Evolutionary conservation across 192 early-diverging fungal species (phyloP), one percentile per base, ranked within the genome.

Genomic region (Tieghemiomyces parasiticus): DNA sequence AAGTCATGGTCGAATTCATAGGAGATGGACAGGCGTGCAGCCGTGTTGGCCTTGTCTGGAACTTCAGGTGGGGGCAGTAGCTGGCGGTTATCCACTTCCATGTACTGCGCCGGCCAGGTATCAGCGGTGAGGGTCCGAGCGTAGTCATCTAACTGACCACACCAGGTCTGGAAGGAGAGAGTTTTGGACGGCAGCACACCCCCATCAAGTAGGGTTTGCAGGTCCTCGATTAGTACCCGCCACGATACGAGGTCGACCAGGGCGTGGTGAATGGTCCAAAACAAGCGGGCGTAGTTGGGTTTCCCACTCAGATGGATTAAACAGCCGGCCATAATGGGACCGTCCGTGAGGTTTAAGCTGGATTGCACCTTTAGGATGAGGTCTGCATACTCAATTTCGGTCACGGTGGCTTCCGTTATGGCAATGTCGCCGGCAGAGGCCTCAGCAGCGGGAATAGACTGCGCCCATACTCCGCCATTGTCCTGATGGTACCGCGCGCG

Each of bases 191-290:
- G 60, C 25, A 66, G 34, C 4, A 61, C 16, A 13, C 52, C 28
- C 16, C 55, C 61, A 19, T 22, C 22, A 32, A 47, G 2, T 10
- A 67, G 10, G 16, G 53, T 51, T 29, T 63, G 12, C 3, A 67
- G 32, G 47, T 67, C 63, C 35, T 67, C 66, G 29, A 65, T 30
- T 46, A 67, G 2, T 29, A 67, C 56, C 24, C 66, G 61, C 66
- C 66, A 67, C 6, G 66, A 67, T 20, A 67, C 62, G 3, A 61
- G 31, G 60, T 67, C 66, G 3, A 67, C 30, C 29, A 67, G 53
- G 20, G 65, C 47, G 46, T 67, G 66, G 51, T 67, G 66, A n/a
- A 67, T 46, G 20, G 52, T 46, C 25, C 66, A 25, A 29, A 66
- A 33, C 20, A 67, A n/a, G 10, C 38, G 63, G 24, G 66, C 63